Conservation (phyloP, 2,329 filamentous ascomycete species). For the Nothomitra cinnamomea region DNA sequence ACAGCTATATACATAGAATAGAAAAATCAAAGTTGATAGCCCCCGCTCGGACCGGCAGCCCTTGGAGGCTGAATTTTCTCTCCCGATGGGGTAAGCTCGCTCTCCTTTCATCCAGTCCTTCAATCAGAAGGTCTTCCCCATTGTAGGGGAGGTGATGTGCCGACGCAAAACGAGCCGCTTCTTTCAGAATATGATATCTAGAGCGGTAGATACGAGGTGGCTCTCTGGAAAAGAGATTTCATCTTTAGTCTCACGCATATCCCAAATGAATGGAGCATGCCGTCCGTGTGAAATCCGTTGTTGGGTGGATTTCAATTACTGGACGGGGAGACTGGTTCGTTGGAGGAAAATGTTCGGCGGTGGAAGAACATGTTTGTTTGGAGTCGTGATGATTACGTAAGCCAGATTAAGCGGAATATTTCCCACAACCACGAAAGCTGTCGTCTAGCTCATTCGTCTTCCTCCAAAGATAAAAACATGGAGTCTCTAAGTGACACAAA, state of each 20-base stretch:
- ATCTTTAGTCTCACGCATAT: background rate
- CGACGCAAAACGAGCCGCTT: constrained; percentile 5
- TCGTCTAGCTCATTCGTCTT: background rate
- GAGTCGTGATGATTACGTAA: background rate
- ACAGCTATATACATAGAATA: too few relatives aligned
- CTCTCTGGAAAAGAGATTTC: background rate
- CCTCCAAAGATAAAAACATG: constrained; percentile 31
- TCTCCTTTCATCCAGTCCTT: too few relatives aligned
- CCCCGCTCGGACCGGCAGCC: too few relatives aligned
- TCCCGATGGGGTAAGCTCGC: too few relatives aligned
- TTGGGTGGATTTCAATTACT: background rate
- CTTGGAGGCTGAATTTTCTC: too few relatives aligned
- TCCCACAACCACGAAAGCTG: too few relatives aligned
- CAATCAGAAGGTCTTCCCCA: too few relatives aligned
- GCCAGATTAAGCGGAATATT: background rate
- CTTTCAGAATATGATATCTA: constrained; percentile 1
- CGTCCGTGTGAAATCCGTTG: background rate
- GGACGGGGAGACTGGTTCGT: background rate
- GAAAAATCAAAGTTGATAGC: too few relatives aligned
- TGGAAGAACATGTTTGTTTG: background rate
- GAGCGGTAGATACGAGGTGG: constrained; percentile 6
- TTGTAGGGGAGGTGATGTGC: background rate
- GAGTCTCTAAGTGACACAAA: constrained; percentile 55
- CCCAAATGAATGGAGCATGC: background rate
- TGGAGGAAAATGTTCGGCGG: background rate